phyloP scores from a whole-genome alignment of 768 basidiomycete species.

The Calocera cornea region DNA sequence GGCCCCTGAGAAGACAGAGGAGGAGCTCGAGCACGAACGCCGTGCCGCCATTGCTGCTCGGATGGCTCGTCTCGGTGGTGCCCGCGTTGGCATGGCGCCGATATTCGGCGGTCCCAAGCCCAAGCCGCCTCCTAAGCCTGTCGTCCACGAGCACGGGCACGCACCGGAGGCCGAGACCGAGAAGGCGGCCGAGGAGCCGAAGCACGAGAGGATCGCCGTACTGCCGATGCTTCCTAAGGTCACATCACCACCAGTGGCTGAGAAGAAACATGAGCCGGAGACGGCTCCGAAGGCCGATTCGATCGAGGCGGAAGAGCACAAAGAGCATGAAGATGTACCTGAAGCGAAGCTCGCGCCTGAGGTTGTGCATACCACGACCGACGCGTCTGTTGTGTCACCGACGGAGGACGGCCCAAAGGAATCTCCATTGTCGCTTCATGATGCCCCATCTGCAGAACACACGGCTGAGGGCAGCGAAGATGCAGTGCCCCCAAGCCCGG shows the following conservation, averaged over 20 bases:
- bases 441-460: not conserved
- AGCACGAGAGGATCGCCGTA: not conserved
- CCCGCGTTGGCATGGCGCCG: slow-evolving; percentile 65
- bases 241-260: not conserved
- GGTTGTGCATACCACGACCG: no score
- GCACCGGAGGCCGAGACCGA: not conserved
- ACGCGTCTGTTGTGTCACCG: no score
- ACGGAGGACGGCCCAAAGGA: not conserved
- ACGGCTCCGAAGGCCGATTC: not conserved
- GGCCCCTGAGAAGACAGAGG: slow-evolving; percentile 26
- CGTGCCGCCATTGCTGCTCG: slow-evolving; percentile 80
- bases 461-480: not conserved
- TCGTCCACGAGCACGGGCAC: not conserved
- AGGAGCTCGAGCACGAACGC: slow-evolving; percentile 57
- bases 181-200: slow-evolving; percentile 6
- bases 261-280: not conserved
- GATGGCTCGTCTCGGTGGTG: slow-evolving; percentile 85
- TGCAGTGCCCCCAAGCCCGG: not conserved
- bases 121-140: not conserved
- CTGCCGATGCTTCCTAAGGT: not conserved
- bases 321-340: no score
- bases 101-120: slow-evolving; percentile 54
- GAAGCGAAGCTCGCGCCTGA: no score
- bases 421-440: not conserved
- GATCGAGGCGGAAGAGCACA: not conserved